Evolutionary conservation across 176 grass and related monocot genomes (phyloP), one percentile per base, ranked within the genome.

Genomic region (Melocanna baccifera): DNA sequence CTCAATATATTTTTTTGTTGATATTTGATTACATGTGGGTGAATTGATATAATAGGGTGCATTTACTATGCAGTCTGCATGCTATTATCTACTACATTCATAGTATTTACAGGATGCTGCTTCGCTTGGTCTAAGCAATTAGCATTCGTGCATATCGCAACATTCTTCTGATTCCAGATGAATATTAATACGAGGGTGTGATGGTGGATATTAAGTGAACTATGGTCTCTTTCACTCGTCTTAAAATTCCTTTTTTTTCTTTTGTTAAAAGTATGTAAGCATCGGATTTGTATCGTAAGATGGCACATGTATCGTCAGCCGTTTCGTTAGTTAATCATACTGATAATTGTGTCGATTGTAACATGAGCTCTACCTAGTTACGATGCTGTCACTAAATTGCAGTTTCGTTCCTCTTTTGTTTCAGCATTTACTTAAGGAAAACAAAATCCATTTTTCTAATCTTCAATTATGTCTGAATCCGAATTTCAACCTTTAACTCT

Each of bases 101-200:
- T 70, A 19, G 62, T 52, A 64, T 86, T 71, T 76, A 41, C 73
- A 93, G 91, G 91, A 93, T 80, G 88, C 91, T 48, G 91, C 88
- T 80, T 77, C 68, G n/a, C 86, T 93, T 88, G 91, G 79, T 28
- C 79, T 93, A 39, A 83, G 78, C 75, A 88, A 80, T 58, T 86
- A 85, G 88, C 10, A 32, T 74, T 22, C 32, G 41, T 39, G 20
- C 8, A 18, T 66, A 47, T 40, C 2, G 26, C 39, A 52, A 70
- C 6, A 51, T 68, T 48, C 32, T 20, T 69, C 20, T 36, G 62
- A 76, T 51, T 77, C 30, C 66, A 41, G 25, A 77, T 77, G 23
- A 67, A 42, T 69, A 71, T 5, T 0, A 39, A 20, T n/a, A n/a
- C n/a, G n/a, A n/a, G 16, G 61, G 42, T 46, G 13, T 62, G 10